phyloP scores from a whole-genome alignment of 768 basidiomycete species.

The Kockovaella imperatae region DNA sequence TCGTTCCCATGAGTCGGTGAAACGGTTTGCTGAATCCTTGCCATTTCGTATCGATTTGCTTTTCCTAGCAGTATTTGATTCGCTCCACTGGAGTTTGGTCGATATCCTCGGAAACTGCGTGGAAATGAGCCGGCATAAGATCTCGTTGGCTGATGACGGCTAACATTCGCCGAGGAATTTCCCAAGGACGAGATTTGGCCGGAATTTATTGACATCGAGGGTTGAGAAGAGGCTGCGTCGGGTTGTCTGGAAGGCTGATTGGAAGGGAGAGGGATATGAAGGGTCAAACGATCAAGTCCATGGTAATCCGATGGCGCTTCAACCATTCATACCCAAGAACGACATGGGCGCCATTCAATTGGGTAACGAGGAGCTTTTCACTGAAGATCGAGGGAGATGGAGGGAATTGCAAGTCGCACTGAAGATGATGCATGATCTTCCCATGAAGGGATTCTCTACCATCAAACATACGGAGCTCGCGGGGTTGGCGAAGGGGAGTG shows the following conservation, averaged over 20 bases:
- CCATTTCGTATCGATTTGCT: not conserved
- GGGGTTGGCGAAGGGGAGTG: not conserved
- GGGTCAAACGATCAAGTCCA: conserved; percentile 1
- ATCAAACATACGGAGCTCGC: conserved; percentile 5
- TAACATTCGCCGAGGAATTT: not conserved
- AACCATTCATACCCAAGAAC: conserved; percentile 8
- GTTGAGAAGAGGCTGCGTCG: not conserved
- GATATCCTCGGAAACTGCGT: not conserved
- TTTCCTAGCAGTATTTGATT: not conserved
- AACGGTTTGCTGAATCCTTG: too few relatives aligned
- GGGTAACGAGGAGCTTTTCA: conserved; percentile 3
- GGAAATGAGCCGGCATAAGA: not conserved
- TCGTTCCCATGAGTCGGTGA: too few relatives aligned
- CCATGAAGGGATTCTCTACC: conserved; percentile 4
- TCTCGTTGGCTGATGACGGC: not conserved
- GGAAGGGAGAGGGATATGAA: too few relatives aligned
- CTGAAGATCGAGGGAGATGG: not conserved
- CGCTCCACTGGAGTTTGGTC: not conserved
- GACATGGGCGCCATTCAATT: conserved; percentile 6
- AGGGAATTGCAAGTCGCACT: too few relatives aligned
- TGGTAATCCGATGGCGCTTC: not conserved
- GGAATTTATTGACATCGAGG: not conserved
- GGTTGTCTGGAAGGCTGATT: not conserved
- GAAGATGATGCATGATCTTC: too few relatives aligned
- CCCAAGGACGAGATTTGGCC: not conserved